Evolutionary conservation across 805 yeast species (phyloP).

Genomic region (Saccharomycopsis sp.): DNA sequence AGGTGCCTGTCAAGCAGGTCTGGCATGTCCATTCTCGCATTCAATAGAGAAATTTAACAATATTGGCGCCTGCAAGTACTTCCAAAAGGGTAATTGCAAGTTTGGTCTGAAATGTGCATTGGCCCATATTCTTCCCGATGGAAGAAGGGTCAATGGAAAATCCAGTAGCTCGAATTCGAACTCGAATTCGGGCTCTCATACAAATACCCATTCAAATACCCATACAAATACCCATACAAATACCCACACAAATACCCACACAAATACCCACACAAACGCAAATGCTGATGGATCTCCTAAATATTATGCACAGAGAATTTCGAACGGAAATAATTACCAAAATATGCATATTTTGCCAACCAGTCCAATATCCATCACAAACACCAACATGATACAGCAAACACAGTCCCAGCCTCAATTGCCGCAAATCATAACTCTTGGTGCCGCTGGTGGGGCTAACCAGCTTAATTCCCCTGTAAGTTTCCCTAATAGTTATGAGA

Average conservation of each 20-base stretch:
- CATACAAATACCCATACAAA: not conserved
- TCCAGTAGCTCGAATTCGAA: constrained; percentile 24
- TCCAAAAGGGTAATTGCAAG: constrained; percentile 93
- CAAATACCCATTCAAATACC: not conserved
- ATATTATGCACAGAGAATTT: not conserved
- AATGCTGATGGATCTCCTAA: not conserved
- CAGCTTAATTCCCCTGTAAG: not conserved
- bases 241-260: not conserved
- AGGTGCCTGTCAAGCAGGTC: constrained; percentile 94
- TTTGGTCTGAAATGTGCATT: constrained; percentile 93
- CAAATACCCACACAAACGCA: not conserved
- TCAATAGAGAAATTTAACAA: constrained; percentile 50
- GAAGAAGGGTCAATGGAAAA: constrained; percentile 64
- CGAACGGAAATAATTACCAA: not conserved
- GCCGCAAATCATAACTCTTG: not conserved
- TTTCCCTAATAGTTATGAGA: not conserved
- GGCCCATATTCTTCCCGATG: constrained; percentile 86
- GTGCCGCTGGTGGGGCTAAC: not conserved
- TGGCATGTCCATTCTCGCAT: constrained; percentile 87
- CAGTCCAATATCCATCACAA: not conserved
- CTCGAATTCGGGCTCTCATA: not conserved
- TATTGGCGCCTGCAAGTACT: constrained; percentile 77
- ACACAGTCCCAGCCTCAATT: not conserved
- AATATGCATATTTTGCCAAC: not conserved
- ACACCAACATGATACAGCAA: not conserved